These are phyloP conservation scores for Pleurotus cornucopiae DNA, from an alignment of 768 basidiomycete species.

Conservation along the genomic window DNA sequence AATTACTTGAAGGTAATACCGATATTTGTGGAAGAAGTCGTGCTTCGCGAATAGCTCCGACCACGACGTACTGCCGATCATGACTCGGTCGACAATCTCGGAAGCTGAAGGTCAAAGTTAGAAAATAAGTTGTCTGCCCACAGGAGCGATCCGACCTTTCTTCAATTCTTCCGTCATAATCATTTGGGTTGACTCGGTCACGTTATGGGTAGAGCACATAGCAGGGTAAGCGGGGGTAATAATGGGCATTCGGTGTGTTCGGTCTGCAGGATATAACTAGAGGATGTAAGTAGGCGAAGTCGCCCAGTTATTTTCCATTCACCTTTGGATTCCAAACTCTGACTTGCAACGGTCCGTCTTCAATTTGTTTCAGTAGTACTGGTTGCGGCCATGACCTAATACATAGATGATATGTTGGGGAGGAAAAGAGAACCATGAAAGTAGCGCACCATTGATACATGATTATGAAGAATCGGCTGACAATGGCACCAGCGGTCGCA, in stretches of 20 bases:
- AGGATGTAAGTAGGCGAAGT: neutral
- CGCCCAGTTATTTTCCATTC: slow-evolving; percentile 8
- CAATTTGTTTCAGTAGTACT: slow-evolving; percentile 94
- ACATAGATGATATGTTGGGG: slow-evolving; percentile 11
- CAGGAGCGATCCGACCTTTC: slow-evolving; percentile 50
- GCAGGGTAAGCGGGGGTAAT: slow-evolving; percentile 99
- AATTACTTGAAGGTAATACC: slow-evolving; percentile 94
- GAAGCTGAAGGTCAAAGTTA: slow-evolving; percentile 48
- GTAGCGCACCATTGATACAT: slow-evolving; percentile 87
- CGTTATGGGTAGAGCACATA: slow-evolving; percentile 99
- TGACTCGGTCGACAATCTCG: slow-evolving; percentile 90
- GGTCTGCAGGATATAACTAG: slow-evolving; percentile 86
- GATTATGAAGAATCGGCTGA: slow-evolving; percentile 97
- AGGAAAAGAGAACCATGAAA: neutral
- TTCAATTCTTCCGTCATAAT: slow-evolving; percentile 96
- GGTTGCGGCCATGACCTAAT: slow-evolving; percentile 98
- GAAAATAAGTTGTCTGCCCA: slow-evolving; percentile 10
- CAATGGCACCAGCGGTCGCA: slow-evolving; percentile 89
- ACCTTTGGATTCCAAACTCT: slow-evolving; percentile 98
- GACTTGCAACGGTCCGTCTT: slow-evolving; percentile 89
- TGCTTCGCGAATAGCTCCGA: slow-evolving; percentile 92
- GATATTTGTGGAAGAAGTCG: slow-evolving; percentile 96
- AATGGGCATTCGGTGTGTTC: slow-evolving; percentile 98
- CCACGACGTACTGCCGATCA: slow-evolving; percentile 81
- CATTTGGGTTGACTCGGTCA: slow-evolving; percentile 91